phyloP scores from a whole-genome alignment of 164 flowering plant genomes.

The Vitis riparia region DNA sequence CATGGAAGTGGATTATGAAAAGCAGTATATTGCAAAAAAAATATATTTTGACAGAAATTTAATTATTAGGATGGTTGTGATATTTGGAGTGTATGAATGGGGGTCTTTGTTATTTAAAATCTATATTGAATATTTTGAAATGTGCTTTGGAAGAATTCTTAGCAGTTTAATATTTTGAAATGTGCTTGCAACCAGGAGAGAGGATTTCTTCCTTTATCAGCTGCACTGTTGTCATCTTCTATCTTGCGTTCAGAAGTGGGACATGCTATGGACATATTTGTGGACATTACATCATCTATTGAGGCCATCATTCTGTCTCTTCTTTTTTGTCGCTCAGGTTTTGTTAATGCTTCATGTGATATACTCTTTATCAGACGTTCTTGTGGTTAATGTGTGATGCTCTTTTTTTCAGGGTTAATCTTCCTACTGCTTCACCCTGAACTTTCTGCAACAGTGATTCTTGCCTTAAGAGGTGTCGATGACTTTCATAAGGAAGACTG shows the following conservation, averaged over 20 bases:
- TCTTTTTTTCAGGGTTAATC: slow-evolving; percentile 56
- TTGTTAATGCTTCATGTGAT: not conserved
- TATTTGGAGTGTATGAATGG: not conserved
- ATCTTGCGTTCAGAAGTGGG: slow-evolving; percentile 58
- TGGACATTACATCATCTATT: slow-evolving; percentile 66
- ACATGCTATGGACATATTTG: slow-evolving; percentile 44
- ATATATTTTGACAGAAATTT: no score
- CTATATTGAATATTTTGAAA: not conserved
- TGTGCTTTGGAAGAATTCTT: not conserved
- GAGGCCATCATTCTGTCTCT: slow-evolving; percentile 76
- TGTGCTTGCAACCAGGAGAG: slow-evolving; percentile 66
- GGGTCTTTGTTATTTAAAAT: slow-evolving; percentile 1
- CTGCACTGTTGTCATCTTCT: slow-evolving; percentile 82
- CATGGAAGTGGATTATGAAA: no score
- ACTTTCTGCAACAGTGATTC: slow-evolving; percentile 57
- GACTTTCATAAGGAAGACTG: slow-evolving; percentile 56
- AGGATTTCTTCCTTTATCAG: slow-evolving; percentile 91
- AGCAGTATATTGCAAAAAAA: no score
- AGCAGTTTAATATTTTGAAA: slow-evolving; percentile 5
- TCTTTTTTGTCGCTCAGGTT: slow-evolving; percentile 87
- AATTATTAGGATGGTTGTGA: no score
- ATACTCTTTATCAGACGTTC: not conserved
- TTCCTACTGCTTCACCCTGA: slow-evolving; percentile 80
- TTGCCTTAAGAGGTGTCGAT: slow-evolving; percentile 61
- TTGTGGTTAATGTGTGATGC: slow-evolving; percentile 2